Evolutionary conservation across 805 yeast species (phyloP).

Genomic region (Saccharomycopsis guyanensis): DNA sequence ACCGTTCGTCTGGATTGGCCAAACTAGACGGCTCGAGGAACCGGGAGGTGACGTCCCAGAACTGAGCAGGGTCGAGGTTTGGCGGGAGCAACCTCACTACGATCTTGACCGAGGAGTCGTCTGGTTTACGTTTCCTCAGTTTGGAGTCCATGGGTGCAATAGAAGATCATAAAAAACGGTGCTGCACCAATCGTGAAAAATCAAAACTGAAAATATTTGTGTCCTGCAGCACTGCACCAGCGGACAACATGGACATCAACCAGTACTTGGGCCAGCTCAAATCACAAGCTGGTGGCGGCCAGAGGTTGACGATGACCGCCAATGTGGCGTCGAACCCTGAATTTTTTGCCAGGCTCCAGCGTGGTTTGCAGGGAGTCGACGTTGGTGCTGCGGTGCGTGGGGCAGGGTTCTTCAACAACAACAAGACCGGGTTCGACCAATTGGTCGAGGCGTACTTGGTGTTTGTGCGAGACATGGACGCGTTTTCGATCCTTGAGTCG

Average conservation of each 20-base stretch:
- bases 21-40: neutral
- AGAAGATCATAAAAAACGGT: too few relatives aligned
- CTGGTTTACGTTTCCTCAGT: neutral
- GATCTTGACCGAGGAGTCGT: neutral
- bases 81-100: conserved; percentile 6
- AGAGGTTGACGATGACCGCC: neutral
- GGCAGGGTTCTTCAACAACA: neutral
- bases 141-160: neutral
- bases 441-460: conserved; percentile 6
- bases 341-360: neutral
- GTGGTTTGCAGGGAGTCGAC: neutral
- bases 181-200: too few relatives aligned
- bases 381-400: neutral
- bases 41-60: neutral
- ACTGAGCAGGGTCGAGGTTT: neutral
- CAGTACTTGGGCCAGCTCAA: neutral
- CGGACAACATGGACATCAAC: neutral
- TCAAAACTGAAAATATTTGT: neutral
- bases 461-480: conserved; percentile 11
- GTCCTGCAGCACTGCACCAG: too few relatives aligned
- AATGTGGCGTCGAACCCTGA: neutral
- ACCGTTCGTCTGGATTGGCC: neutral
- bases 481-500: conserved; percentile 13
- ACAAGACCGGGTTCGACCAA: conserved; percentile 6
- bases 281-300: neutral